These are phyloP conservation scores for Rubia yunnanensis DNA, from an alignment of 257 asterid species.

Conservation along the genomic window DNA sequence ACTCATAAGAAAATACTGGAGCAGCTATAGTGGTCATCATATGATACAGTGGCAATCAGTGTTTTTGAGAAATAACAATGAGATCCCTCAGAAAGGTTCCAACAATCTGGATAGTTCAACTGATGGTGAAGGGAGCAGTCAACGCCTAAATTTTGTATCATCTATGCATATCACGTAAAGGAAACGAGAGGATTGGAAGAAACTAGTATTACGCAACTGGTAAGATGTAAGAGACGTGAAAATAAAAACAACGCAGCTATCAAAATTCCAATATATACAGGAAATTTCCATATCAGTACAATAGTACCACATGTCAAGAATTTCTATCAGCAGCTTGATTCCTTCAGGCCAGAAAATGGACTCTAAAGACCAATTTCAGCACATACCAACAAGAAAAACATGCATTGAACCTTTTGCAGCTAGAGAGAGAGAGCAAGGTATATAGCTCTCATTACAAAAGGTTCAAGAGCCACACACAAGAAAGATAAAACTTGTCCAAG, in stretches of 20 bases:
- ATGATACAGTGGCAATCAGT: neutral
- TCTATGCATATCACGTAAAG: neutral
- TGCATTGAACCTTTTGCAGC: neutral
- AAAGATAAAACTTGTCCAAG: neutral
- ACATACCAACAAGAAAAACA: neutral
- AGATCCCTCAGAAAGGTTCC: neutral
- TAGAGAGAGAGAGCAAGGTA: neutral
- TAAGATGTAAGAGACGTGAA: neutral
- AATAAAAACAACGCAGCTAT: neutral
- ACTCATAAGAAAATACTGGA: neutral
- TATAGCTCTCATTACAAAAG: neutral
- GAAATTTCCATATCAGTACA: neutral
- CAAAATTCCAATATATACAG: neutral
- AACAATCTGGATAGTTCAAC: neutral
- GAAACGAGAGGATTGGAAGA: too few species aligned
- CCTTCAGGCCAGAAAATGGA: neutral
- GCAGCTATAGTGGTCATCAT: neutral
- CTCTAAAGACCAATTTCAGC: neutral
- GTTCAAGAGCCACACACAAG: neutral
- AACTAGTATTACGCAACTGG: too few species aligned
- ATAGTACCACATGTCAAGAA: neutral
- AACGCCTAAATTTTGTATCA: neutral
- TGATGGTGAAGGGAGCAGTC: neutral
- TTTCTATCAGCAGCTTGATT: neutral
- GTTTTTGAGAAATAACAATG: neutral